Evolutionary conservation across 2,329 filamentous ascomycete species (phyloP).

Genomic region (Xylaria sp.): DNA sequence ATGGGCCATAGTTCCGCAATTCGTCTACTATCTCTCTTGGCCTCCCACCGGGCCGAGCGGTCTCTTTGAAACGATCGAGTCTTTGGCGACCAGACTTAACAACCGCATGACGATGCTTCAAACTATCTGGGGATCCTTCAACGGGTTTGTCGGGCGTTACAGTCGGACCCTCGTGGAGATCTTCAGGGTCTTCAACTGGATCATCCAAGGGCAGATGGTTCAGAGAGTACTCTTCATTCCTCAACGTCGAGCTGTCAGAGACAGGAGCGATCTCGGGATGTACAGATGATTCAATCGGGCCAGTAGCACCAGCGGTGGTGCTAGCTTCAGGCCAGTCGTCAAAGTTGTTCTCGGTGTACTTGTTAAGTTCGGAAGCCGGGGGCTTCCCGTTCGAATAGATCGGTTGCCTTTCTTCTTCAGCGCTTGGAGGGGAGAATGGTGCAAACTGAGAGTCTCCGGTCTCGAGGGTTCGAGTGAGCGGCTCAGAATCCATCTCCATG

Average conservation of each 20-base stretch:
- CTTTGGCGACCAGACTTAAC: slow-evolving; percentile 50
- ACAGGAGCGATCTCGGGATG: slow-evolving; percentile 9
- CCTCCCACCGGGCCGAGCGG: slow-evolving; percentile 30
- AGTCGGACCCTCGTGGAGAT: slow-evolving; percentile 52
- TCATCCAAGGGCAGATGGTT: slow-evolving; percentile 50
- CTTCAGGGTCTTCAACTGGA: slow-evolving; percentile 48
- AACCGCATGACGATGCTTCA: slow-evolving; percentile 46
- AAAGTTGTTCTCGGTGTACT: slow-evolving; percentile 51
- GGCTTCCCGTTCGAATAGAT: slow-evolving; percentile 51
- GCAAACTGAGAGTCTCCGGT: slow-evolving; percentile 52
- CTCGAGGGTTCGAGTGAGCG: slow-evolving; percentile 49
- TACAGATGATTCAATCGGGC: background rate
- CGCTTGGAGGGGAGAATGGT: slow-evolving; percentile 41
- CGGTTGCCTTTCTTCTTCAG: slow-evolving; percentile 39
- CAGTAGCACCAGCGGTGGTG: slow-evolving; percentile 23
- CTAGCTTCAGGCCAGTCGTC: slow-evolving; percentile 43
- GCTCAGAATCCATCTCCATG: slow-evolving; percentile 38
- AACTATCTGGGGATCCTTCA: slow-evolving; percentile 29
- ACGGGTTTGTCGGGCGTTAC: slow-evolving; percentile 42
- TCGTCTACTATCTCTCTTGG: slow-evolving; percentile 50
- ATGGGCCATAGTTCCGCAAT: slow-evolving; percentile 54
- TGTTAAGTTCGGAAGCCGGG: slow-evolving; percentile 52
- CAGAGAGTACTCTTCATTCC: slow-evolving; percentile 49
- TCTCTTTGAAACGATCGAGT: slow-evolving; percentile 47
- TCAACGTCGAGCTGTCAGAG: slow-evolving; percentile 30